Conservation (phyloP, 345 rosid species). For the Citrus maxima region DNA sequence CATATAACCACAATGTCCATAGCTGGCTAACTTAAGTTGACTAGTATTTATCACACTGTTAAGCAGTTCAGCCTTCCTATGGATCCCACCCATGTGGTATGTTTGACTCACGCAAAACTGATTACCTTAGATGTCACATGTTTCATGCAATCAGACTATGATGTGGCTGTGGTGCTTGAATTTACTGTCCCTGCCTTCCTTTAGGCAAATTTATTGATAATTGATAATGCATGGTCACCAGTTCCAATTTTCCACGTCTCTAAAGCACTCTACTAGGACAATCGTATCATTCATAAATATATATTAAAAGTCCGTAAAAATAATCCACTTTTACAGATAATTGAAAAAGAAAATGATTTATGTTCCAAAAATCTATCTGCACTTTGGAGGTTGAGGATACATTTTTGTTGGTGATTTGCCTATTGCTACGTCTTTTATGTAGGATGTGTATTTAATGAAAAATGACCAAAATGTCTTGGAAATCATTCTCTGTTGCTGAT, state of each 20-base stretch:
- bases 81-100: conserved; percentile 13
- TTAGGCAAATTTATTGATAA: background rate
- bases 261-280: background rate
- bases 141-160: background rate
- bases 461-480: background rate
- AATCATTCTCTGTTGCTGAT: background rate
- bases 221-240: background rate
- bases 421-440: background rate
- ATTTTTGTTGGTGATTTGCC: background rate
- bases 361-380: background rate
- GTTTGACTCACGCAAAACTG: background rate
- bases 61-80: background rate
- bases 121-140: background rate
- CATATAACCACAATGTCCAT: background rate
- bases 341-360: background rate
- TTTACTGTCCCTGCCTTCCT: background rate
- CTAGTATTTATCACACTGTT: background rate
- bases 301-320: background rate
- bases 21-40: background rate
- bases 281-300: background rate
- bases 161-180: background rate
- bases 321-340: background rate
- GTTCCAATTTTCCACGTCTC: background rate
- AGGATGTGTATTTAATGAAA: background rate
- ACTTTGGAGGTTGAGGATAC: background rate